phyloP scores from a whole-genome alignment of 768 basidiomycete genomes.

The Cantharellus cinnabarinus region DNA sequence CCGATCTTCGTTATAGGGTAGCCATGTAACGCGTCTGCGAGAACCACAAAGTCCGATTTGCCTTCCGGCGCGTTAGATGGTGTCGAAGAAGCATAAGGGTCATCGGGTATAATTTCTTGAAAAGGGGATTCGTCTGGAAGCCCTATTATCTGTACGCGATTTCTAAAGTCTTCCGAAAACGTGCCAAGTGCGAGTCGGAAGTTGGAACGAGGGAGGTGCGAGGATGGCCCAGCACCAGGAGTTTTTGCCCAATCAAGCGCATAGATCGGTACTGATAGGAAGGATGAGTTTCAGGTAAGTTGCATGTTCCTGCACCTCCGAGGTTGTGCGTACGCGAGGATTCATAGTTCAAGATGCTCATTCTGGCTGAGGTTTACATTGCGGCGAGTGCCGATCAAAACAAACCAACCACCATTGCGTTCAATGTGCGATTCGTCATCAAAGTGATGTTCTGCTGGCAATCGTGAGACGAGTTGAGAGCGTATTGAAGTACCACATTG shows the following conservation, averaged over 20 bases:
- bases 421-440: too few relatives aligned
- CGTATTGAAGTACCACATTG: too few relatives aligned
- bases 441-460: too few relatives aligned
- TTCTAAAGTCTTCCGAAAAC: conserved; percentile 64
- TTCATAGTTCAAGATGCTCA: too few relatives aligned
- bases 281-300: not conserved
- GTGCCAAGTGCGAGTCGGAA: conserved; percentile 78
- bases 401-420: too few relatives aligned
- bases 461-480: too few relatives aligned
- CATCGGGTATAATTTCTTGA: conserved; percentile 47
- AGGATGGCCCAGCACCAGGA: conserved; percentile 40
- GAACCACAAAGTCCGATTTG: conserved; percentile 53
- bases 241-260: conserved; percentile 80
- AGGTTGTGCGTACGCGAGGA: too few relatives aligned
- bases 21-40: conserved; percentile 67
- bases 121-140: conserved; percentile 75
- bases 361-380: too few relatives aligned
- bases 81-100: not conserved
- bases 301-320: too few relatives aligned
- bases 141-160: conserved; percentile 59
- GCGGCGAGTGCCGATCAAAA: too few relatives aligned
- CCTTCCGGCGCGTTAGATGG: not conserved
- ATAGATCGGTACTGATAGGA: conserved; percentile 54
- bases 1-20: conserved; percentile 87
- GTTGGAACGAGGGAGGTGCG: conserved; percentile 36